These are phyloP conservation scores for Leishmania turanica DNA, from an alignment of 208 protist genomes.

Conservation along the genomic window DNA sequence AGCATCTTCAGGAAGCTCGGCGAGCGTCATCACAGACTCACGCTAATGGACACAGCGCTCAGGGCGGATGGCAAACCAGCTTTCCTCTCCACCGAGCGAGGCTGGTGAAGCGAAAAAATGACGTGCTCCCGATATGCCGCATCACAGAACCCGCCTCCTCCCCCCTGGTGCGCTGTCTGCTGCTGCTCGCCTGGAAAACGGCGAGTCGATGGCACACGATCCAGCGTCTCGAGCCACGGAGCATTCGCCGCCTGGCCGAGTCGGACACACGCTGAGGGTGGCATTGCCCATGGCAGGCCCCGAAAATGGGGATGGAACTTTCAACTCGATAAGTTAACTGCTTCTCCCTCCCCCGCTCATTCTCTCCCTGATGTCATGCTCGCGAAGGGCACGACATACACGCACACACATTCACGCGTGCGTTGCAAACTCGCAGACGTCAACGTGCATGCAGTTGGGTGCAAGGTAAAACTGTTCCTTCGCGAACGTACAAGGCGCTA, in stretches of 20 bases:
- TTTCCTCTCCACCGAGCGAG: background rate
- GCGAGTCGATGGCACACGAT: background rate
- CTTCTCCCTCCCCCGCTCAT: background rate
- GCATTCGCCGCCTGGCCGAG: background rate
- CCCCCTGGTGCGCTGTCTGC: background rate
- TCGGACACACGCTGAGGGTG: background rate
- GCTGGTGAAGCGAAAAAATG: background rate
- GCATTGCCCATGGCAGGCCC: background rate
- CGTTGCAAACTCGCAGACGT: background rate
- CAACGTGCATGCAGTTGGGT: background rate
- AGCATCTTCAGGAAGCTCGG: background rate
- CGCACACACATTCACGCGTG: background rate
- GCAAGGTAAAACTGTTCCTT: background rate
- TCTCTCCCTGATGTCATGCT: background rate
- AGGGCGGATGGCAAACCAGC: background rate
- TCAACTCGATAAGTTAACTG: background rate
- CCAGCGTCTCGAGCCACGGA: background rate
- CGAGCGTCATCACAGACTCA: background rate
- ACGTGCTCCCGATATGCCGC: background rate
- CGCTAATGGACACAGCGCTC: background rate
- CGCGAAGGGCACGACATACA: background rate
- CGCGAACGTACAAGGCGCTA: background rate
- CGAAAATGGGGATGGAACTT: background rate
- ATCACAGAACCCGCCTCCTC: background rate
- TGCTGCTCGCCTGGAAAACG: background rate